Evolutionary conservation across 1,284 basidiomycete genomes (phyloP).

Genomic region (Hemileia vastatrix): DNA sequence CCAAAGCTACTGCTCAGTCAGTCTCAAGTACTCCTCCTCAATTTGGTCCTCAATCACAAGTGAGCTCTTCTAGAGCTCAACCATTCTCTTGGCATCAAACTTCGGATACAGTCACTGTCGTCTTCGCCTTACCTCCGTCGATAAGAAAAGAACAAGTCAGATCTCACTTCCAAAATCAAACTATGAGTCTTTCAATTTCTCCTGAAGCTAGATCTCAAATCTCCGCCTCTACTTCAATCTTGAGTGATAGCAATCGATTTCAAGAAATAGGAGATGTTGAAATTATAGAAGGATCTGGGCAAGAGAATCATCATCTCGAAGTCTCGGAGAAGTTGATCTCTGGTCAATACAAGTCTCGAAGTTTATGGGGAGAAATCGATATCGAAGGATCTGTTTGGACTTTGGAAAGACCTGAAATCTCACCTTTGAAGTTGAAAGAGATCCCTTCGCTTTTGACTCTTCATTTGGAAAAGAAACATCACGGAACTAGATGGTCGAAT

Average conservation of each 20-base stretch:
- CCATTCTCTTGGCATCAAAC: slow-evolving; percentile 89
- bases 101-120: slow-evolving; percentile 66
- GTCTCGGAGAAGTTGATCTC: slow-evolving; percentile 56
- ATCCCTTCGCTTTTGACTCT: slow-evolving; percentile 69
- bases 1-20: no score
- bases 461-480: slow-evolving; percentile 72
- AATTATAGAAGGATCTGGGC: no score
- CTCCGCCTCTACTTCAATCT: no score
- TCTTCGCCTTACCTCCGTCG: slow-evolving; percentile 67
- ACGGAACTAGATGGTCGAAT: slow-evolving; percentile 71
- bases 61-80: slow-evolving; percentile 47
- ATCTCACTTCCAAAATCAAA: no score
- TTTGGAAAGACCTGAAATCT: slow-evolving; percentile 55
- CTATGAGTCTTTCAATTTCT: no score
- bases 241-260: no score
- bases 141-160: no score
- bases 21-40: no score
- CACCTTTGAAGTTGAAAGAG: slow-evolving; percentile 55
- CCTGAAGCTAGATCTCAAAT: no score
- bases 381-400: slow-evolving; percentile 71
- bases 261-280: no score
- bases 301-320: slow-evolving; percentile 51
- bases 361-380: slow-evolving; percentile 69
- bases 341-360: no score
- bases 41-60: no score